Conservation (phyloP, 805 yeast genomes). For the Candida koratica region DNA sequence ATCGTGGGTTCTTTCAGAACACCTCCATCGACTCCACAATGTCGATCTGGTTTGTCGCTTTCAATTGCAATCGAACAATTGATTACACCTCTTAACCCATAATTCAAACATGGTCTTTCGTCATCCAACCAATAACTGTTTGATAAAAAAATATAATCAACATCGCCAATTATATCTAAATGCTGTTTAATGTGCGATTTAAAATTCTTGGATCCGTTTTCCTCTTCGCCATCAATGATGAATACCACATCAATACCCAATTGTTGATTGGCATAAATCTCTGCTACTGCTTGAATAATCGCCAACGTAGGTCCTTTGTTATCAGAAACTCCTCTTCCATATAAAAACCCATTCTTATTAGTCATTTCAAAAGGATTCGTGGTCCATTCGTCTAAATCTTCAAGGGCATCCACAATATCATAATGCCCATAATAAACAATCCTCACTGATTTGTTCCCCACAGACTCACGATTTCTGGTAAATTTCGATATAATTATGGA, state of each 20-base stretch:
- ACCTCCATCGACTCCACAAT: conserved; percentile 97
- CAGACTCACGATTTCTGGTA: conserved; percentile 3
- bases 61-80: conserved; percentile 69
- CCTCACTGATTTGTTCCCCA: conserved; percentile 22
- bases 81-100: conserved; percentile 89
- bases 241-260: conserved; percentile 74
- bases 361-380: conserved; percentile 75
- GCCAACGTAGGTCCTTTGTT: conserved; percentile 93
- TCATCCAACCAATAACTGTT: conserved; percentile 95
- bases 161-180: conserved; percentile 47
- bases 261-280: conserved; percentile 47
- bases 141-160: conserved; percentile 87
- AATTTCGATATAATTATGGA: conserved; percentile 83
- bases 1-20: conserved; percentile 82
- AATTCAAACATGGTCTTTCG: conserved; percentile 82
- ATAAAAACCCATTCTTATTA: conserved; percentile 77
- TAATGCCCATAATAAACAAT: conserved; percentile 93
- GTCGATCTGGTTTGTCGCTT: conserved; percentile 81
- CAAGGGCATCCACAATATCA: conserved; percentile 83
- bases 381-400: conserved; percentile 57
- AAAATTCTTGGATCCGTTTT: conserved; percentile 86
- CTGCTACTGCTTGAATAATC: conserved; percentile 82
- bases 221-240: conserved; percentile 93
- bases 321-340: conserved; percentile 91
- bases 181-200: conserved; percentile 56